Base-by-base conservation (phyloP, 345 rosid genomes). In the Sonneratia caseolaris region DNA sequence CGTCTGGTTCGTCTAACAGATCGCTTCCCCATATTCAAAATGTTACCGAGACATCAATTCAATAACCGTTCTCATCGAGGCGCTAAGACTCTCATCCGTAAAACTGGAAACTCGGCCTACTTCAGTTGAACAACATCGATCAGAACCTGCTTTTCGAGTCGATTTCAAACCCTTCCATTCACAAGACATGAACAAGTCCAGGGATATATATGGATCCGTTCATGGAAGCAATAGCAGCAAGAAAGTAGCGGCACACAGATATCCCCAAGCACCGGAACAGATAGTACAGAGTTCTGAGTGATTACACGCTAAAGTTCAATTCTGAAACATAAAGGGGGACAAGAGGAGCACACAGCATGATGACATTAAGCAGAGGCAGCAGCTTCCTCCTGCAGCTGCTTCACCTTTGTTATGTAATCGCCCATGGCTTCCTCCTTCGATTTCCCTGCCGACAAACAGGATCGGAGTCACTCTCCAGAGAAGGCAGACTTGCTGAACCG, bases 351-450 rank as follows among this genome's bases (percentile, higher is more conserved):
- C 66, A 11, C 19, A 35, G 66, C 66, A 27, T 9, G 66, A 27
- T 11, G 37, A 35, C 66, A 62, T 62, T 35, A 62, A 27, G 66
- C 66, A 57, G 64, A 57, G 64, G 3, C 64, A 71, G 61, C 72
- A 57, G 75, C 72, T 55, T 75, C 78, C 43, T 76, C 79, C 72
- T 35, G 47, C 65, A 76, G 64, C 72, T 76, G 79, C 69, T 76
- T 76, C 72, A 76, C 79, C 72, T 76, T 76, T 16, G 75, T 76
- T 68, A 76, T 72, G 72, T 76, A 76, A 21, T 76, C 79, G n/a
- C 51, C 53, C 79, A 76, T 76, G 14, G 79, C 79, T 43, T 76
- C 75, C 12, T 76, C 79, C n/a, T 61, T 37, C 0, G 79, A 67
- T 72, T 76, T 76, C 68, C 72, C 79, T 76, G 76, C 48, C 68